Evolutionary conservation across 768 basidiomycete genomes (phyloP).

Genomic region (Pleurotus tuoliensis): DNA sequence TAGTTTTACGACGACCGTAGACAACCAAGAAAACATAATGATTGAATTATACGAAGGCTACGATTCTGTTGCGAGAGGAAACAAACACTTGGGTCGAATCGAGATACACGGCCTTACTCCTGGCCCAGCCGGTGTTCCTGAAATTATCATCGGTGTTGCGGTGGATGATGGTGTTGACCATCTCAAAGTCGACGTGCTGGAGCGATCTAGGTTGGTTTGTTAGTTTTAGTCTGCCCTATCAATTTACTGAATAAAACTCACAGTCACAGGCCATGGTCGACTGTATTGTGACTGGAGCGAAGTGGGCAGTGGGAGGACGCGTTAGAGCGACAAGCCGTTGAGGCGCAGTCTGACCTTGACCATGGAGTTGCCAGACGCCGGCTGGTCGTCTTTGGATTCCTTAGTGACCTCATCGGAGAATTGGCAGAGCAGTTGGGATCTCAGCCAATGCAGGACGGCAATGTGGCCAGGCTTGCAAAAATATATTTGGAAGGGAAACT

Average conservation of each 20-base stretch:
- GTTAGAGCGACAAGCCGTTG: not conserved
- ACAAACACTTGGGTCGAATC: slow-evolving; percentile 87
- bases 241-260: not conserved
- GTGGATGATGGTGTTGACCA: slow-evolving; percentile 68
- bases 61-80: slow-evolving; percentile 84
- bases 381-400: not conserved
- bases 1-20: slow-evolving; percentile 82
- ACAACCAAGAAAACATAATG: slow-evolving; percentile 86
- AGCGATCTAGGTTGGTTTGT: not conserved
- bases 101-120: slow-evolving; percentile 89
- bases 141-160: slow-evolving; percentile 89
- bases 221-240: not conserved
- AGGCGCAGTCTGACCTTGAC: not conserved
- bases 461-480: not conserved
- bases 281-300: not conserved
- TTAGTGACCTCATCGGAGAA: not conserved
- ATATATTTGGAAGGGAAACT: not conserved
- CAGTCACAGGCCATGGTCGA: not conserved
- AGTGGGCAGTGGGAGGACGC: not conserved
- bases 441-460: too few relatives aligned
- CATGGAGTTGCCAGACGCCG: not conserved
- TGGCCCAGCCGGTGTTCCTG: slow-evolving; percentile 85
- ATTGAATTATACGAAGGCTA: slow-evolving; percentile 92
- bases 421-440: not conserved
- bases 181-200: not conserved